These are phyloP conservation scores for Metschnikowia arizonensis DNA, from an alignment of 805 yeast species.

Conservation along the genomic window DNA sequence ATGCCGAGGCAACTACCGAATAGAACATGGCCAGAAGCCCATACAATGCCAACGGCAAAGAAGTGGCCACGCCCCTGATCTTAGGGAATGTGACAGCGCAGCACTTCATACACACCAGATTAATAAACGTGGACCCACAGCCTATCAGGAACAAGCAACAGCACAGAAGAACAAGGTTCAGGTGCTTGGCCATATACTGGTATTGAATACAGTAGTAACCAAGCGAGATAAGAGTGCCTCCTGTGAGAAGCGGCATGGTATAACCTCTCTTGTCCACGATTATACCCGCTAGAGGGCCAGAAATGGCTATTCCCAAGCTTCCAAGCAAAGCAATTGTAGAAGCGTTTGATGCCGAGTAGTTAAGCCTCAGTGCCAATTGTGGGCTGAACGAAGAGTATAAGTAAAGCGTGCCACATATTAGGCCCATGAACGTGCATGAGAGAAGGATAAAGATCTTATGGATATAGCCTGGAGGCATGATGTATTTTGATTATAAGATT, in stretches of 20 bases:
- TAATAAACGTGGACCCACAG: slow-evolving; percentile 62
- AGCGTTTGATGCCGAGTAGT: slow-evolving; percentile 58
- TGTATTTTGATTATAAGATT: neutral
- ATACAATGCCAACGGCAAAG: slow-evolving; percentile 68
- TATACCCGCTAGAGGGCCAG: slow-evolving; percentile 67
- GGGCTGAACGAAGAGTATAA: slow-evolving; percentile 76
- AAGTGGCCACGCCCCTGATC: slow-evolving; percentile 68
- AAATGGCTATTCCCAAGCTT: slow-evolving; percentile 55
- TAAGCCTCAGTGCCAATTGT: slow-evolving; percentile 57
- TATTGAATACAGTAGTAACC: slow-evolving; percentile 56
- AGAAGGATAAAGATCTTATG: slow-evolving; percentile 22
- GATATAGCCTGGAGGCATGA: slow-evolving; percentile 6
- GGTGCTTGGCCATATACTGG: slow-evolving; percentile 43
- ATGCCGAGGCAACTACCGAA: slow-evolving; percentile 50
- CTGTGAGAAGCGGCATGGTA: slow-evolving; percentile 46
- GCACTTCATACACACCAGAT: slow-evolving; percentile 64
- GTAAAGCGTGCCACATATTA: slow-evolving; percentile 71
- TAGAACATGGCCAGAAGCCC: slow-evolving; percentile 71
- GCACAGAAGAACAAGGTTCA: slow-evolving; percentile 41
- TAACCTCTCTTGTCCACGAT: slow-evolving; percentile 64
- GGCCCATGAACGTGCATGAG: slow-evolving; percentile 38
- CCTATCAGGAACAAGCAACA: slow-evolving; percentile 56
- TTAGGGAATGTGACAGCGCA: slow-evolving; percentile 68
- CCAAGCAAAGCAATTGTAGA: slow-evolving; percentile 66
- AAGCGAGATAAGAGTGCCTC: slow-evolving; percentile 43